Base-by-base conservation (phyloP, 2,329 filamentous ascomycete genomes). In the Exophiala aquamarina region DNA sequence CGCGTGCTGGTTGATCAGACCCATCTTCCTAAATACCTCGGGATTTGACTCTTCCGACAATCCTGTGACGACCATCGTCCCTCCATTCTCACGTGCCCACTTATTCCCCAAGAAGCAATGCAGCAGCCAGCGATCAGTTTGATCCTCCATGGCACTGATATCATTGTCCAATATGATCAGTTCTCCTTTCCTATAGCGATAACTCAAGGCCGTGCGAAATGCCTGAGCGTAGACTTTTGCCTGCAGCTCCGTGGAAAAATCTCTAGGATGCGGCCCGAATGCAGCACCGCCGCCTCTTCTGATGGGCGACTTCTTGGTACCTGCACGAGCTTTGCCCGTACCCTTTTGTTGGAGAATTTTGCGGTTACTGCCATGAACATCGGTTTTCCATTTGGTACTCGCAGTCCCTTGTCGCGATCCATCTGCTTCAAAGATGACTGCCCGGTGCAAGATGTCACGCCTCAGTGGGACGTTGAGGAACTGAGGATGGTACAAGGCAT, bases 181-280 rank as follows among this genome's bases (percentile, higher is more conserved):
- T 73, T 97, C 89, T 39, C 91, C 93, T 57, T 84, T 82, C 57
- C 85, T 78, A 71, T 93, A 97, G 50, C 93, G 83, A 74, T 95
- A 95, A 63, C 87, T 93, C 56, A 98, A 78, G 9, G 93, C 93
- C 34, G 87, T 97, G 64, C 93, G 83, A 89, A 89, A 97, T 8
- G 93, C 93, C 60, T 94, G 78, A 70, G 97, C 91, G 73, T 98
- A 98, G 38, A 95, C 82, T 74, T 97, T 97, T 64, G 79, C 79
- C 60, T 86, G 90, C 45, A 98, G 76, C 13, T 79, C 79, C 17
- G 91, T 94, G 50, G 82, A 81, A 65, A 98, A 98, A 71, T 97
- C 89, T 66, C 93, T 81, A 19, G 91, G 91, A 60, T 91, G 84
- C 20, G 93, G 93, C n/a, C 93, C 93, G 63, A 90, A 89, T 1